These are phyloP conservation scores for Aspergillus sp. DNA, from an alignment of 2,329 filamentous ascomycete genomes.

Conservation along the genomic window DNA sequence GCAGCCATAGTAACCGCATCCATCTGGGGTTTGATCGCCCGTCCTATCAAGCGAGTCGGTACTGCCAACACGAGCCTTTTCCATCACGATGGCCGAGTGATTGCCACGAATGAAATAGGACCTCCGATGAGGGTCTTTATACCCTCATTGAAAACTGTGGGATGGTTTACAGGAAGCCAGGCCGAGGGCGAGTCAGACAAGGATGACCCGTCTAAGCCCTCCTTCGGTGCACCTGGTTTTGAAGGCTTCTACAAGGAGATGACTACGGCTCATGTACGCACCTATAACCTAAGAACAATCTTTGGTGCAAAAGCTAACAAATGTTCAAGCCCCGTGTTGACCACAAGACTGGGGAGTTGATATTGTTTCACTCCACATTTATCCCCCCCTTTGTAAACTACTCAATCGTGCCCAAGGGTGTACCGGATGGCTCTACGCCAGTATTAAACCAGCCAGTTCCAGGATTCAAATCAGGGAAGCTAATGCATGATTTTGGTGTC, in stretches of 20 bases:
- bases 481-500: constrained; percentile 80
- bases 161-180: constrained; percentile 66
- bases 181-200: constrained; percentile 48
- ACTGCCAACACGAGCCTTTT: constrained; percentile 69
- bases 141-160: constrained; percentile 66
- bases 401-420: constrained; percentile 56
- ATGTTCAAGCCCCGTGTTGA: constrained; percentile 66
- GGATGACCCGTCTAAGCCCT: background rate
- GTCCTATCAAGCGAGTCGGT: constrained; percentile 66
- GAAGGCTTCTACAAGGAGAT: constrained; percentile 38
- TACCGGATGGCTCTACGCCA: too few relatives aligned
- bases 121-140: constrained; percentile 67
- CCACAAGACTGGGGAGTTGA: constrained; percentile 63
- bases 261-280: constrained; percentile 20
- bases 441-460: constrained; percentile 62
- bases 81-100: constrained; percentile 68
- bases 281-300: too few relatives aligned
- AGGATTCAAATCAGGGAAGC: constrained; percentile 64
- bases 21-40: constrained; percentile 54
- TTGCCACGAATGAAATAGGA: constrained; percentile 72
- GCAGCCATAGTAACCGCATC: constrained; percentile 56
- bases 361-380: constrained; percentile 69
- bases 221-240: constrained; percentile 16
- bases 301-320: background rate
- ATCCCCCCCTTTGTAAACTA: constrained; percentile 67